These are phyloP conservation scores for Colletotrichum theobromicola DNA, from an alignment of 2,329 filamentous ascomycete genomes.

Conservation along the genomic window DNA sequence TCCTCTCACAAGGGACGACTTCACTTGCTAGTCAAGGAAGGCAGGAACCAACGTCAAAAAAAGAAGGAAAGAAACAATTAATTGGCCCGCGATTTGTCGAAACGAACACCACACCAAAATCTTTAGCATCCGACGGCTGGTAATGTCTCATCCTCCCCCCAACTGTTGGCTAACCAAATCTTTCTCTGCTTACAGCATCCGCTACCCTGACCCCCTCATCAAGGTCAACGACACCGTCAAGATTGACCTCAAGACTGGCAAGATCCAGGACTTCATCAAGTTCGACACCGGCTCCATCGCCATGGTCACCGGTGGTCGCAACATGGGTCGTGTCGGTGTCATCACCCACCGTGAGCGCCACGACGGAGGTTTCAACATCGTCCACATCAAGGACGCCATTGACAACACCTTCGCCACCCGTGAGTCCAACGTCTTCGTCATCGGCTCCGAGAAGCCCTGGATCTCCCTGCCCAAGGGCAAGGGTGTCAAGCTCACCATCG, in stretches of 20 bases:
- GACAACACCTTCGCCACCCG: constrained; percentile 99
- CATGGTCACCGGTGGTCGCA: constrained; percentile 99
- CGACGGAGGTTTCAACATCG: constrained; percentile 99
- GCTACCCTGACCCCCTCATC: constrained; percentile 97
- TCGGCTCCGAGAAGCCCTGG: constrained; percentile 98
- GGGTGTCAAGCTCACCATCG: constrained; percentile 99
- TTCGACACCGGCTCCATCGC: constrained; percentile 98
- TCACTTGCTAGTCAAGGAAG: constrained; percentile 7
- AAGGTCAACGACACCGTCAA: constrained; percentile 99
- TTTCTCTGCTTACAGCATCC: constrained; percentile 79
- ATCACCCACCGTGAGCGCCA: constrained; percentile 99
- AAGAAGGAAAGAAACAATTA: neutral
- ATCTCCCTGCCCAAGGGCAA: constrained; percentile 99
- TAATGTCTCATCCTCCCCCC: constrained; percentile 41
- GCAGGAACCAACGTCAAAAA: constrained; percentile 10
- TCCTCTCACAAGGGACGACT: neutral
- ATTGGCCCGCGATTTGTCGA: constrained; percentile 11
- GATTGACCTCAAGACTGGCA: constrained; percentile 95
- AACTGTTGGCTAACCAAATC: constrained; percentile 41
- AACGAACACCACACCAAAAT: constrained; percentile 30
- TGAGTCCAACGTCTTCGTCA: constrained; percentile 99
- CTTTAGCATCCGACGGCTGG: constrained; percentile 56
- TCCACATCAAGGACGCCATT: constrained; percentile 99
- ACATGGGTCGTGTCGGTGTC: constrained; percentile 99
- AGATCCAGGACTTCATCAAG: constrained; percentile 97